These are phyloP conservation scores for Paecilomyces sp. DNA, from an alignment of 2,329 filamentous ascomycete species.

Conservation along the genomic window DNA sequence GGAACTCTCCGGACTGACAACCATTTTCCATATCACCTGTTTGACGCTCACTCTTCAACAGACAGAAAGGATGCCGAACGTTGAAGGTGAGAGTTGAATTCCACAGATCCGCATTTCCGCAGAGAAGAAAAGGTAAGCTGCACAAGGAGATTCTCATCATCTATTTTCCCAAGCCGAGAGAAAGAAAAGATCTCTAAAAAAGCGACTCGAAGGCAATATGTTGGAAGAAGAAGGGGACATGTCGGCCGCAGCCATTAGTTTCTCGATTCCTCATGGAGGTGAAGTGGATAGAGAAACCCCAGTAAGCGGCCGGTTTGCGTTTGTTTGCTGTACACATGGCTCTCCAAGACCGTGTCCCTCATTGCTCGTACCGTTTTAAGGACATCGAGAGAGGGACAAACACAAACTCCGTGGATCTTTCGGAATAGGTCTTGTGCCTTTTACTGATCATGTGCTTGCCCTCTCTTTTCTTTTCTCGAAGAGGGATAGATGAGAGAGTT, in stretches of 20 bases:
- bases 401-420: constrained; percentile 12
- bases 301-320: constrained; percentile 21
- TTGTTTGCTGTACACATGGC: constrained; percentile 17
- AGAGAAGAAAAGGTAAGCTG: neutral
- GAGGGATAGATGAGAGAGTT: neutral
- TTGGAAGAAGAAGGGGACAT: constrained; percentile 6
- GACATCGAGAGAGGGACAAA: neutral
- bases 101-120: neutral
- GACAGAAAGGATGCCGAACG: neutral
- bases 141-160: neutral
- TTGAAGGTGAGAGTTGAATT: neutral
- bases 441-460: constrained; percentile 18
- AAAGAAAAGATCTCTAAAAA: neutral
- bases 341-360: constrained; percentile 12
- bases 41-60: neutral
- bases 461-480: neutral
- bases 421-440: constrained; percentile 18
- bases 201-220: neutral
- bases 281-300: constrained; percentile 34
- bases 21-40: neutral
- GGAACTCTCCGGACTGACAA: neutral
- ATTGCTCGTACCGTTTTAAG: neutral
- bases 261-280: constrained; percentile 32
- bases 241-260: constrained; percentile 39
- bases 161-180: neutral